Evolutionary conservation across 23 red algal species (phyloP).

Genomic region (Gracilaria domingensis): DNA sequence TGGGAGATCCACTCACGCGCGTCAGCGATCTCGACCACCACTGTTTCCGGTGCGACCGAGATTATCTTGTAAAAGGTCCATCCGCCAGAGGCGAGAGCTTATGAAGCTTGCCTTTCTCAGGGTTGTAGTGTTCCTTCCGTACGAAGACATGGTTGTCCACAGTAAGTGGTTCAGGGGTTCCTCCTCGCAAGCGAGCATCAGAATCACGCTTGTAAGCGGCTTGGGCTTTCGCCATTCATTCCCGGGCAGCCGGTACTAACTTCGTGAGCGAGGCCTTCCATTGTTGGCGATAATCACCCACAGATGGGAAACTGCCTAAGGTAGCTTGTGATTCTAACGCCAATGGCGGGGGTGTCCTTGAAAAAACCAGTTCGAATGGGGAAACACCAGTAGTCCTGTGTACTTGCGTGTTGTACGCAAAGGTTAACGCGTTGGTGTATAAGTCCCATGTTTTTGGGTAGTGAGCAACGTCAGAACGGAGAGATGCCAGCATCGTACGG

Average conservation of each 20-base stretch:
- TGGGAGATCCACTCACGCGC: neutral
- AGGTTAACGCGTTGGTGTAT: slow-evolving; percentile 1
- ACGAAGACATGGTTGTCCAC: neutral
- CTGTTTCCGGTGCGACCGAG: neutral
- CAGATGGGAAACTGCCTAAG: neutral
- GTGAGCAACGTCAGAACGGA: slow-evolving; percentile 6
- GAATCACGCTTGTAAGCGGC: slow-evolving; percentile 20
- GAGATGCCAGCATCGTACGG: neutral
- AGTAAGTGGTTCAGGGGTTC: neutral
- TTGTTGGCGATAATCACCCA: neutral
- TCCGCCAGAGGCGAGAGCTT: too few species aligned
- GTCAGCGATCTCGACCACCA: neutral
- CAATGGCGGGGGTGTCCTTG: neutral
- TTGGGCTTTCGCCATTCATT: neutral
- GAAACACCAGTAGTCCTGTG: neutral
- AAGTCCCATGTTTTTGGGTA: slow-evolving; percentile 20
- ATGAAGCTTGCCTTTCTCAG: too few species aligned
- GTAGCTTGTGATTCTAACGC: neutral
- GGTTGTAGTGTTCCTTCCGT: neutral
- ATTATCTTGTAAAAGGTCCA: neutral
- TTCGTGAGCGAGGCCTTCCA: slow-evolving; percentile 5
- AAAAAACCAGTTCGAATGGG: slow-evolving; percentile 9
- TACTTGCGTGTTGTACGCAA: neutral
- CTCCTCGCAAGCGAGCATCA: neutral
- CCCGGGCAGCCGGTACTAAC: neutral